phyloP scores from a whole-genome alignment of 164 flowering plant species.

The Nymphaea thermarum region DNA sequence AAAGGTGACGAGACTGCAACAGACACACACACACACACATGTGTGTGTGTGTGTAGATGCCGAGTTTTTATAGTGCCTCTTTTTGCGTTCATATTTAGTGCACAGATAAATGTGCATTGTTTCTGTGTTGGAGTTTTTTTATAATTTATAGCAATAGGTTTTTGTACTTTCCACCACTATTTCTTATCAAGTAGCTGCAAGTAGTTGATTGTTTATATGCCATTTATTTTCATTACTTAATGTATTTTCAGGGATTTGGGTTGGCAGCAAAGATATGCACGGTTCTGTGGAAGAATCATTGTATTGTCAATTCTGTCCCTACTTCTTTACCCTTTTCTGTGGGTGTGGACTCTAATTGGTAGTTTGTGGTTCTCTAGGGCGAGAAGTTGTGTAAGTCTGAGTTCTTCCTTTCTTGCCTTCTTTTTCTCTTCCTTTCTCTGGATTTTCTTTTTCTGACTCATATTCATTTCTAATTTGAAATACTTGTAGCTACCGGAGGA shows the following conservation, averaged over 20 bases:
- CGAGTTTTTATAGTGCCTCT: no score
- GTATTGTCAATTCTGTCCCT: slow-evolving; percentile 73
- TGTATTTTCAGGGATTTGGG: slow-evolving; percentile 69
- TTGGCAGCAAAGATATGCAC: slow-evolving; percentile 83
- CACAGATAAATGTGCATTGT: no score
- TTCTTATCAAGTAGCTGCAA: no score
- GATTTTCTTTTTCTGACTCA: neutral
- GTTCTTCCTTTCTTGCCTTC: neutral
- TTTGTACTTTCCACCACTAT: no score
- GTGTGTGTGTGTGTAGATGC: no score
- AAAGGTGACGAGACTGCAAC: no score
- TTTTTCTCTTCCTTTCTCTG: neutral
- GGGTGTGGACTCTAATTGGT: slow-evolving; percentile 95
- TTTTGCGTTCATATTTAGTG: no score
- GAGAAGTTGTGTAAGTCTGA: slow-evolving; percentile 61
- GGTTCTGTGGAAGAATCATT: slow-evolving; percentile 81
- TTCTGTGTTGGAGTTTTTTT: no score
- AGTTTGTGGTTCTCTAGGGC: slow-evolving; percentile 88
- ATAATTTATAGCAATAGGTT: no score
- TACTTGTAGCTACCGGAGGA: slow-evolving; percentile 81
- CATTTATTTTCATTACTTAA: neutral
- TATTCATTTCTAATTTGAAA: neutral
- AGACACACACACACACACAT: no score
- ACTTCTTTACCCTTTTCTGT: slow-evolving; percentile 82
- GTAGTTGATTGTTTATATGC: no score